Evolutionary conservation across 345 rosid genomes (phyloP).

Genomic region (Nephelium lappaceum): DNA sequence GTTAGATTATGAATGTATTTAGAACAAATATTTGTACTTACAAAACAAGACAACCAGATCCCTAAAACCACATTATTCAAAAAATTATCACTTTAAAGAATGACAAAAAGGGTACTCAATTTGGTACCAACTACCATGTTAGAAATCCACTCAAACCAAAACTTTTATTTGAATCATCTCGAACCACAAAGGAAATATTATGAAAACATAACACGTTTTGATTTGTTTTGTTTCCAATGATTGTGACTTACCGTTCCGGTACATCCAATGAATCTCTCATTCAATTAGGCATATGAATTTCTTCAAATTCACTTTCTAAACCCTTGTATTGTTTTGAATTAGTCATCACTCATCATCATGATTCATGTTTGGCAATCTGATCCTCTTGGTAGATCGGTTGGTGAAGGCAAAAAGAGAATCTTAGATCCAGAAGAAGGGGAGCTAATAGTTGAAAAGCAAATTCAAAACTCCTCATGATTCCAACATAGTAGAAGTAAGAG

Average conservation of each 20-base stretch:
- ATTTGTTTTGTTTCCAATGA: not conserved
- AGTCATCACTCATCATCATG: too few relatives aligned
- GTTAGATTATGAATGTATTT: too few relatives aligned
- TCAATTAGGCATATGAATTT: not conserved
- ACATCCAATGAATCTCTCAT: not conserved
- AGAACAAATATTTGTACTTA: too few relatives aligned
- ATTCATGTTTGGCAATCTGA: not conserved
- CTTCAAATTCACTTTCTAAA: not conserved
- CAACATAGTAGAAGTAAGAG: constrained; percentile 17
- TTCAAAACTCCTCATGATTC: constrained; percentile 11
- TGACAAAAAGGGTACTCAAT: too few relatives aligned
- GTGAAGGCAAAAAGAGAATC: not conserved
- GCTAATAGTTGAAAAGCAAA: not conserved
- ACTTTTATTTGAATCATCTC: not conserved
- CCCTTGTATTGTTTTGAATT: not conserved
- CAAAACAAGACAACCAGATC: too few relatives aligned
- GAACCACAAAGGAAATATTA: not conserved
- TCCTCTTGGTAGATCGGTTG: not conserved
- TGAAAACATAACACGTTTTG: not conserved
- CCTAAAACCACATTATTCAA: too few relatives aligned
- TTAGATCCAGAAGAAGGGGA: not conserved
- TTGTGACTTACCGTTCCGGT: not conserved
- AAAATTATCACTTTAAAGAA: too few relatives aligned
- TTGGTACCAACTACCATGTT: too few relatives aligned
- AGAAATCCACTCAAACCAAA: not conserved